phyloP scores from a whole-genome alignment of 805 yeast species.

The Metschnikowia sp. region DNA sequence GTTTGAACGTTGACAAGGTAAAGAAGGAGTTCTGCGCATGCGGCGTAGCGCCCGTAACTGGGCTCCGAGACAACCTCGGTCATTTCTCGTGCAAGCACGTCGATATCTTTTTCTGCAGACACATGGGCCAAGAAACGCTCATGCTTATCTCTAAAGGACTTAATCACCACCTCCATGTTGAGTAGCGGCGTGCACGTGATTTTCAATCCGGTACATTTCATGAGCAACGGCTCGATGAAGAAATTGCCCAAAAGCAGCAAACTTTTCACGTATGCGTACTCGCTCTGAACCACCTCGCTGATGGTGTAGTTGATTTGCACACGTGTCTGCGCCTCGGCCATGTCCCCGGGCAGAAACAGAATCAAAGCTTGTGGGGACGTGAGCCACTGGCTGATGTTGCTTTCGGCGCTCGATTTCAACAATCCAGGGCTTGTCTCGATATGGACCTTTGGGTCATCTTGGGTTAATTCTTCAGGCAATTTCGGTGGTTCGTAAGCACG shows the following conservation, averaged over 20 bases:
- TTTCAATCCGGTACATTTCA: constrained; percentile 2
- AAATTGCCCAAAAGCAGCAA: constrained; percentile 11
- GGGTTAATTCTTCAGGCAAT: not conserved
- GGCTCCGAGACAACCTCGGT: constrained; percentile 77
- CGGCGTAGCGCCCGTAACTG: constrained; percentile 15
- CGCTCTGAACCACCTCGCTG: constrained; percentile 11
- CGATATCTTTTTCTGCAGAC: not conserved
- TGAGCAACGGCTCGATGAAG: constrained; percentile 13
- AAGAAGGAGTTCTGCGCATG: constrained; percentile 11
- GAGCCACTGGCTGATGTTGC: constrained; percentile 6
- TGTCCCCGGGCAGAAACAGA: constrained; percentile 9
- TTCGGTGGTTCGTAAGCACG: not conserved
- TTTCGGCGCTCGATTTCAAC: constrained; percentile 3
- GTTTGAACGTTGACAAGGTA: constrained; percentile 3
- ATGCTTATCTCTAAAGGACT: constrained; percentile 6
- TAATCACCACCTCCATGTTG: constrained; percentile 4
- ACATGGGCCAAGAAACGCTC: constrained; percentile 6
- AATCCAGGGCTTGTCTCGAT: not conserved
- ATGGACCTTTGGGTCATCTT: too few species aligned
- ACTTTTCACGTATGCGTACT: constrained; percentile 10
- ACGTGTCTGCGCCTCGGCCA: constrained; percentile 2
- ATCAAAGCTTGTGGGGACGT: constrained; percentile 9
- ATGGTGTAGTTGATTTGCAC: constrained; percentile 8
- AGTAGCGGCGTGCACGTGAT: constrained; percentile 14
- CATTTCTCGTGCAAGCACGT: constrained; percentile 58